These are phyloP conservation scores for Saturnispora quitensis DNA, from an alignment of 805 yeast genomes.

Conservation along the genomic window DNA sequence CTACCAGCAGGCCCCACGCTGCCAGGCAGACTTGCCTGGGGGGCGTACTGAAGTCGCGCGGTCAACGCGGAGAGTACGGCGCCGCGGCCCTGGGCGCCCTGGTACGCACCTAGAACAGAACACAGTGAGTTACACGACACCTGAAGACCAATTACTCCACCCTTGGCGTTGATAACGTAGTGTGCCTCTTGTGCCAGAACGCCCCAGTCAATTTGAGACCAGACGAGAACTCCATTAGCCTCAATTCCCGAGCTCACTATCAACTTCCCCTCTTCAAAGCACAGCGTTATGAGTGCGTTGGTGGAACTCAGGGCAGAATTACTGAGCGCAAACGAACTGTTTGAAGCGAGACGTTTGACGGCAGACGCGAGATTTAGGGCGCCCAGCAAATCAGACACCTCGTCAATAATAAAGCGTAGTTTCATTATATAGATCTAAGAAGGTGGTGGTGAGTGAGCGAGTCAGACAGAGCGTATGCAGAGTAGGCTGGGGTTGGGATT, in stretches of 20 bases:
- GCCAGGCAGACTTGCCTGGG: neutral
- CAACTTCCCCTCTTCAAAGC: neutral
- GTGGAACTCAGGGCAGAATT: neutral
- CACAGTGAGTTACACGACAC: neutral
- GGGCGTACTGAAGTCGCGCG: constrained; percentile 1
- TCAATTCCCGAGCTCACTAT: neutral
- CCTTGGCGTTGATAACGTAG: neutral
- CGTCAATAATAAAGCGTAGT: neutral
- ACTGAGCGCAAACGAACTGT: neutral
- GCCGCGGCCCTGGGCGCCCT: neutral
- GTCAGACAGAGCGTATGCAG: neutral
- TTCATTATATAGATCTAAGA: neutral
- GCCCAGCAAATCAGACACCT: neutral
- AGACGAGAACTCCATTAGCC: neutral
- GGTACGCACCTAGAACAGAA: neutral
- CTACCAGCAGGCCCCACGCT: neutral
- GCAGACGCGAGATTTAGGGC: neutral
- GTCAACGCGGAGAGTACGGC: neutral
- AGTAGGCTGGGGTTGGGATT: neutral
- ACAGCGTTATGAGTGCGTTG: neutral
- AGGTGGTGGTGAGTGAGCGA: neutral
- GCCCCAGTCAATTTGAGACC: neutral
- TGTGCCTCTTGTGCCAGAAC: neutral
- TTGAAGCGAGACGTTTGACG: neutral
- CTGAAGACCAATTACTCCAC: neutral